These are phyloP conservation scores for Pichia sp. DNA, from an alignment of 1,139 yeast species.

Conservation along the genomic window DNA sequence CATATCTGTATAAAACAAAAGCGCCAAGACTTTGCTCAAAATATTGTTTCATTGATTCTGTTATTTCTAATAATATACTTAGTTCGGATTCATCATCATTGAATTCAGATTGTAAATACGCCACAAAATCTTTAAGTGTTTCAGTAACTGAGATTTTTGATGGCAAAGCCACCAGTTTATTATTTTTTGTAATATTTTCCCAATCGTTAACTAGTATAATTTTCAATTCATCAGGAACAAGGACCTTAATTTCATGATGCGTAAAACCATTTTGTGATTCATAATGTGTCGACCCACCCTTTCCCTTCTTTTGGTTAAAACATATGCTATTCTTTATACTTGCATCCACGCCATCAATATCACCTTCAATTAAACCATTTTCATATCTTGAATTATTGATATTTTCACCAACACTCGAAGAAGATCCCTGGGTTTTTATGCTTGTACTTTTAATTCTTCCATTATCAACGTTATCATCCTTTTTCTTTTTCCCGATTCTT, in stretches of 20 bases:
- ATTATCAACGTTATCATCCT: slow-evolving; percentile 2
- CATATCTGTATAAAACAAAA: slow-evolving; percentile 73
- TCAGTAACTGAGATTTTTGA: slow-evolving; percentile 42
- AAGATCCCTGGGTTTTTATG: too few relatives aligned
- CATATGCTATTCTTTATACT: background rate
- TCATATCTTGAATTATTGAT: too few relatives aligned
- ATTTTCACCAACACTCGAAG: too few relatives aligned
- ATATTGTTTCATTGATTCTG: slow-evolving; percentile 64
- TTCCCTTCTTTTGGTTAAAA: too few relatives aligned
- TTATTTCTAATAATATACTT: slow-evolving; percentile 60
- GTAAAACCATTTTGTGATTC: slow-evolving; percentile 15
- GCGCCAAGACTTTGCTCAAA: slow-evolving; percentile 73
- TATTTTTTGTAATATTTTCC: slow-evolving; percentile 82
- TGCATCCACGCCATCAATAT: background rate
- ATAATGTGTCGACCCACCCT: slow-evolving; percentile 1
- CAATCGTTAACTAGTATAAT: slow-evolving; percentile 81
- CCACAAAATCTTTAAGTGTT: slow-evolving; percentile 45
- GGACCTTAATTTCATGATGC: slow-evolving; percentile 30
- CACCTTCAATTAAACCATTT: too few relatives aligned
- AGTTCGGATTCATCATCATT: slow-evolving; percentile 34
- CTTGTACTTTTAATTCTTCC: too few relatives aligned
- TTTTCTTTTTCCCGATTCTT: background rate
- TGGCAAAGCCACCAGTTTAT: slow-evolving; percentile 61
- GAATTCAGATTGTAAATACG: slow-evolving; percentile 10
- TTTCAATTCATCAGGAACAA: slow-evolving; percentile 62